phyloP scores from a whole-genome alignment of 306 rosid genomes.

The Inga laurina region DNA sequence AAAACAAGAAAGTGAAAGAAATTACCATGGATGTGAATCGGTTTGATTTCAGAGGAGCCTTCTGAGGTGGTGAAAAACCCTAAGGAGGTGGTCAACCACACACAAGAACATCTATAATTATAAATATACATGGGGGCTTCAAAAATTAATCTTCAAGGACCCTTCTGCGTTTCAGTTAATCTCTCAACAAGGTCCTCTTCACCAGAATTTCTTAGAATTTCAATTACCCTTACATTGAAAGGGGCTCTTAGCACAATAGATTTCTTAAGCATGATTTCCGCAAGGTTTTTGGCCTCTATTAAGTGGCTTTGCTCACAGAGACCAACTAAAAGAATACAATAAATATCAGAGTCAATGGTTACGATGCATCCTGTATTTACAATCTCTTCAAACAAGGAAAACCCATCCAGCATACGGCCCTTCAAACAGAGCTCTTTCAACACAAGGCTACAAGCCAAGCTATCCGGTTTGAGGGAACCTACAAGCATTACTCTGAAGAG shows the following conservation, averaged over 20 bases:
- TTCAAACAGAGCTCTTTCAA: conserved; percentile 58
- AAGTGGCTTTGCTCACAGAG: conserved; percentile 56
- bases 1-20: no score
- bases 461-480: conserved; percentile 52
- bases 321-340: conserved; percentile 60
- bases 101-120: neutral
- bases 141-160: neutral
- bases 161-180: conserved; percentile 30
- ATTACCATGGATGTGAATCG: no score
- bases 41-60: no score
- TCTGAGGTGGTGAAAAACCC: neutral
- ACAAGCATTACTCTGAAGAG: conserved; percentile 67
- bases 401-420: conserved; percentile 60
- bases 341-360: conserved; percentile 63
- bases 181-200: conserved; percentile 55
- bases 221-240: conserved; percentile 38
- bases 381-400: conserved; percentile 61
- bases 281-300: conserved; percentile 62
- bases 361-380: conserved; percentile 50
- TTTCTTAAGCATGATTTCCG: conserved; percentile 64
- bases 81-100: neutral
- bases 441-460: conserved; percentile 63
- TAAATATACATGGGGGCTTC: neutral
- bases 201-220: conserved; percentile 59
- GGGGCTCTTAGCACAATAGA: conserved; percentile 51